phyloP scores from a whole-genome alignment of 2,329 filamentous ascomycete genomes.

The Exophiala oligosperma region DNA sequence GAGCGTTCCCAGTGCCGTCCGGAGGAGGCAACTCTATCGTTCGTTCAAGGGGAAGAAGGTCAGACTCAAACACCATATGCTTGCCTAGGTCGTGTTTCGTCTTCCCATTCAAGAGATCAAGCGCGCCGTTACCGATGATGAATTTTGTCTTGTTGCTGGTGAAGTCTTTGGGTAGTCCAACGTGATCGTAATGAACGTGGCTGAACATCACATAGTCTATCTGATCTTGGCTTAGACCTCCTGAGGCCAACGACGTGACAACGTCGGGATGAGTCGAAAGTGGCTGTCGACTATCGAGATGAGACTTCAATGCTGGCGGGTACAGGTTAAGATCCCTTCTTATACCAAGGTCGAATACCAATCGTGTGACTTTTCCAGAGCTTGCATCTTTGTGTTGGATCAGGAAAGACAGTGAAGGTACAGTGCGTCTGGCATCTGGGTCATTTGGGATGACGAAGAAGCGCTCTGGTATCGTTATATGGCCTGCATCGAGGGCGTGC shows the following conservation, averaged over 20 bases:
- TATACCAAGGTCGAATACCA: conserved; percentile 36
- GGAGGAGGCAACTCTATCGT: conserved; percentile 29
- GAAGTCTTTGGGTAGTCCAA: conserved; percentile 39
- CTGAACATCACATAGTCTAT: conserved; percentile 45
- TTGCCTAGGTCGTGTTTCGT: conserved; percentile 25
- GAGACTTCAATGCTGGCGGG: conserved; percentile 26
- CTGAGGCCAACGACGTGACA: conserved; percentile 36
- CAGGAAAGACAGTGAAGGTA: conserved; percentile 36
- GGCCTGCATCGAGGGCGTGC: conserved; percentile 38
- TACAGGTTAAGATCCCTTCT: conserved; percentile 30
- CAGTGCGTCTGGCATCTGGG: conserved; percentile 27
- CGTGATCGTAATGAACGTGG: conserved; percentile 37
- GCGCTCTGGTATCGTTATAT: conserved; percentile 32
- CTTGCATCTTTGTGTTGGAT: conserved; percentile 29
- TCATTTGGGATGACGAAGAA: conserved; percentile 32
- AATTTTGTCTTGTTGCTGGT: conserved; percentile 35
- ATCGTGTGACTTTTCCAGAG: conserved; percentile 25
- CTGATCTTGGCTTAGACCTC: conserved; percentile 38
- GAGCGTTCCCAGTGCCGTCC: conserved; percentile 6
- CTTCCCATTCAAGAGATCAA: conserved; percentile 26
- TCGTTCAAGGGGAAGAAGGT: conserved; percentile 28
- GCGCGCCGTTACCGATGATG: conserved; percentile 37
- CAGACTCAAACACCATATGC: conserved; percentile 32
- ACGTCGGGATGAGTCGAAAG: conserved; percentile 30
- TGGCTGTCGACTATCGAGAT: conserved; percentile 31